Percentiles rank a stretch among this genome's conserved stretches.
Evolutionary conservation across 176 grass and related monocot genomes (phyloP).

Genomic region (Bromus sterilis): DNA sequence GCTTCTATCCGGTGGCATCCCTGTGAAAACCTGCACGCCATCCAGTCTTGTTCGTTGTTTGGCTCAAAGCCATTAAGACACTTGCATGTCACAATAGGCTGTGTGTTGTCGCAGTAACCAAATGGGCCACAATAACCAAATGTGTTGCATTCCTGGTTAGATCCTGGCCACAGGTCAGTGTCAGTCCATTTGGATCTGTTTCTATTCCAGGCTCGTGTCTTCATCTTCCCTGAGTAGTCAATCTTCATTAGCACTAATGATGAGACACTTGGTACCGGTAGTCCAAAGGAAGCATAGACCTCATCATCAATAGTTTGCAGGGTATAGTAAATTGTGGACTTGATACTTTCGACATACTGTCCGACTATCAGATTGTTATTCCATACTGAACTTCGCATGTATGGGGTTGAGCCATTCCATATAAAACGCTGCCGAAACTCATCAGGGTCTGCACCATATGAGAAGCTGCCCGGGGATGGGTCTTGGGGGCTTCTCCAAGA

Average conservation of each 20-base stretch:
- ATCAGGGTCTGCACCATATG: slow-evolving; percentile 1
- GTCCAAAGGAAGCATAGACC: neutral
- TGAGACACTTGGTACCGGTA: neutral
- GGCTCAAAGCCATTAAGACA: slow-evolving; percentile 39
- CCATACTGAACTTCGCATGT: slow-evolving; percentile 25
- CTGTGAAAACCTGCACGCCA: neutral
- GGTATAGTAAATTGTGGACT: neutral
- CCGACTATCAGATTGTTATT: neutral
- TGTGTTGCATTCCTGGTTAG: slow-evolving; percentile 24
- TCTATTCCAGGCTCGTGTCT: neutral
- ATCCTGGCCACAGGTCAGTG: neutral
- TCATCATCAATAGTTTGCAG: neutral
- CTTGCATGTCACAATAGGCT: slow-evolving; percentile 8
- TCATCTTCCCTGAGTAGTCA: slow-evolving; percentile 1
- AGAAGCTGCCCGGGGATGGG: slow-evolving; percentile 18
- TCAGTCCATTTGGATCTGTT: neutral
- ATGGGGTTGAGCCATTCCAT: slow-evolving; percentile 8
- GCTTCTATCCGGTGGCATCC: slow-evolving; percentile 27
- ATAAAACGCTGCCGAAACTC: neutral
- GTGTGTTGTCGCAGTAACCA: slow-evolving; percentile 29
- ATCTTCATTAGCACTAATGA: neutral
- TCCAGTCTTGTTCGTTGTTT: slow-evolving; percentile 10
- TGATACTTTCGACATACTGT: neutral
- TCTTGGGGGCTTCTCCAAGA: slow-evolving; percentile 21
- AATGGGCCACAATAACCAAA: slow-evolving; percentile 33